phyloP scores from a whole-genome alignment of 345 rosid genomes.

The Euphorbia pulcherrima region DNA sequence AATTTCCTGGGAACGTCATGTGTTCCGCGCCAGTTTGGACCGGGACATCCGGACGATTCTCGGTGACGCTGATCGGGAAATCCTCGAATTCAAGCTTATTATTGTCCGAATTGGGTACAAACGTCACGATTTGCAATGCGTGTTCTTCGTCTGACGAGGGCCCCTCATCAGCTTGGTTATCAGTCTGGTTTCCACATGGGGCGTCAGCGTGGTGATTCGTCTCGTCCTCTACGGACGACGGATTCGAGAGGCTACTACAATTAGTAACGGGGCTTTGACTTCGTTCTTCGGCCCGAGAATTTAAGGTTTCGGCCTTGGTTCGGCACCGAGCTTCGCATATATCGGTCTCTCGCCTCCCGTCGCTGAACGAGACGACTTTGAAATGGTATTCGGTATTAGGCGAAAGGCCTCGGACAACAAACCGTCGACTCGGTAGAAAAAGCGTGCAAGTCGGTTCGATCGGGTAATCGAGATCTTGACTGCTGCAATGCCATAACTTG shows the following conservation, averaged over 20 bases:
- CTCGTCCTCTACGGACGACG: constrained; percentile 85
- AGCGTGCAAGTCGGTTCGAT: constrained; percentile 67
- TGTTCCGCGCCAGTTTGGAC: constrained; percentile 38
- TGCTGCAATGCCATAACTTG: constrained; percentile 77
- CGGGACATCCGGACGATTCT: constrained; percentile 39
- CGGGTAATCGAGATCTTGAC: constrained; percentile 45
- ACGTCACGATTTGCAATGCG: constrained; percentile 20
- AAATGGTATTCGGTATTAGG: constrained; percentile 65
- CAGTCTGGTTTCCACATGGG: constrained; percentile 38
- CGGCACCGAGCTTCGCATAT: constrained; percentile 45
- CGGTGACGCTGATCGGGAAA: constrained; percentile 30
- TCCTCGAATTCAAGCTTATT: constrained; percentile 38
- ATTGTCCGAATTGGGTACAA: constrained; percentile 29
- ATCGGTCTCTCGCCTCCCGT: constrained; percentile 41
- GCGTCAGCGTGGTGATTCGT: constrained; percentile 47
- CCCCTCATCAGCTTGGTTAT: constrained; percentile 42
- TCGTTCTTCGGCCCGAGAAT: constrained; percentile 52
- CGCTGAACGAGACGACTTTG: constrained; percentile 54
- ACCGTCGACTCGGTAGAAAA: constrained; percentile 53
- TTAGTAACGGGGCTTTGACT: constrained; percentile 90
- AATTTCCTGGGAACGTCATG: constrained; percentile 38
- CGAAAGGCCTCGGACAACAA: constrained; percentile 56
- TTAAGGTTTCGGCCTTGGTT: constrained; percentile 39
- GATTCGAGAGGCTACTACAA: constrained; percentile 82
- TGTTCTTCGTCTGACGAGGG: constrained; percentile 33